Conservation (phyloP, 2,329 filamentous ascomycete species). For the Calonectria multiphialidica region DNA sequence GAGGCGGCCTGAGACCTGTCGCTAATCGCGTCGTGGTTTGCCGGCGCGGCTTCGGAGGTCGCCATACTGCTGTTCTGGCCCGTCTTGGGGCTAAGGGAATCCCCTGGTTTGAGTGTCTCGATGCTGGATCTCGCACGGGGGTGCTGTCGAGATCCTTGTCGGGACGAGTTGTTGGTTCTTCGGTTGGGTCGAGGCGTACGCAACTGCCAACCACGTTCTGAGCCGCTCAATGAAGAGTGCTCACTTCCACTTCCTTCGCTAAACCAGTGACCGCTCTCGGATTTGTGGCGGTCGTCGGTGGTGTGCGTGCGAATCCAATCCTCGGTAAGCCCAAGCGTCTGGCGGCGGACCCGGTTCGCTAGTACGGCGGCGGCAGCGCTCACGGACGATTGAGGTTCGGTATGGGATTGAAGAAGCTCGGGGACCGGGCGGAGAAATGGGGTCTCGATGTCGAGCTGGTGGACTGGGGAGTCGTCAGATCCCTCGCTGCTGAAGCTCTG, state of each 20-base stretch:
- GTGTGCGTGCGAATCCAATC: constrained; percentile 90
- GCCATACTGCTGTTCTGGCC: constrained; percentile 49
- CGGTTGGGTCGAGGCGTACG: constrained; percentile 60
- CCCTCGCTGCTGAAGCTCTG: constrained; percentile 69
- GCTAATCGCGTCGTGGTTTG: constrained; percentile 42
- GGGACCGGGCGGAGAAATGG: constrained; percentile 72
- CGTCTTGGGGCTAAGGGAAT: constrained; percentile 41
- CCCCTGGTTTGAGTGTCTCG: constrained; percentile 64
- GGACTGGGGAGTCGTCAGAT: constrained; percentile 71
- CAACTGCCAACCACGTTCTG: constrained; percentile 64
- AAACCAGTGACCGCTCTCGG: constrained; percentile 84
- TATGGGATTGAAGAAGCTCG: constrained; percentile 49
- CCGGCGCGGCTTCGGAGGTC: constrained; percentile 45
- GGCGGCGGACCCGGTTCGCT: constrained; percentile 71
- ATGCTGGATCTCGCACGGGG: constrained; percentile 65
- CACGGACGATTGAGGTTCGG: constrained; percentile 47
- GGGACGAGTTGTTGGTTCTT: constrained; percentile 39
- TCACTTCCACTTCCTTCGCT: constrained; percentile 81
- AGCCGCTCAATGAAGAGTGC: constrained; percentile 80
- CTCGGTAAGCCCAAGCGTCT: constrained; percentile 76
- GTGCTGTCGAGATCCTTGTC: constrained; percentile 52
- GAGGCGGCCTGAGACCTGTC: constrained; percentile 43
- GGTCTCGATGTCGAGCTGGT: constrained; percentile 72
- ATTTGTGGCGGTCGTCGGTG: constrained; percentile 72
- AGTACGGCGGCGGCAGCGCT: constrained; percentile 73